phyloP scores from a whole-genome alignment of 1,139 yeast species.

The Debaryomycetaceae sp. region DNA sequence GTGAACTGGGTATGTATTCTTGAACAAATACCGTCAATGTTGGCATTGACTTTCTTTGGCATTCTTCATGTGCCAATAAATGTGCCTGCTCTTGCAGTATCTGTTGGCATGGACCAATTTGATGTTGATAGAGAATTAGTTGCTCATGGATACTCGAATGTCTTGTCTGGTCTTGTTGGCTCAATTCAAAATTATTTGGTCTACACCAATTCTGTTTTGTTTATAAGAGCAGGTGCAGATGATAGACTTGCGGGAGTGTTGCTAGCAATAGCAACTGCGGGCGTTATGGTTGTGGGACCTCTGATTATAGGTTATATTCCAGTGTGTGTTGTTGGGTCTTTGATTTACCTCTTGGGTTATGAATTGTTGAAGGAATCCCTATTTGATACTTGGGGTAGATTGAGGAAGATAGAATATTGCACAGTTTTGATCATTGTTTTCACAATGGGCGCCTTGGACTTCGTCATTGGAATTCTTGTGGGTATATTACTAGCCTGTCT shows the following conservation, averaged over 20 bases:
- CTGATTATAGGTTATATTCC: slow-evolving; percentile 92
- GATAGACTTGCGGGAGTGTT: slow-evolving; percentile 82
- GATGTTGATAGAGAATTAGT: slow-evolving; percentile 91
- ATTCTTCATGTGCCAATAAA: slow-evolving; percentile 94
- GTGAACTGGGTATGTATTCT: slow-evolving; percentile 74
- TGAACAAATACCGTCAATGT: slow-evolving; percentile 83
- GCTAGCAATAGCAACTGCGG: slow-evolving; percentile 76
- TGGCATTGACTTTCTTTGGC: slow-evolving; percentile 93
- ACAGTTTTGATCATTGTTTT: slow-evolving; percentile 83
- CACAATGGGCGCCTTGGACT: slow-evolving; percentile 95
- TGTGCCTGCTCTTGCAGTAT: slow-evolving; percentile 94
- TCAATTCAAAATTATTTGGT: slow-evolving; percentile 92
- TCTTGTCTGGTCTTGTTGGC: slow-evolving; percentile 77
- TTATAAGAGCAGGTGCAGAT: slow-evolving; percentile 93
- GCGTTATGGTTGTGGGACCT: slow-evolving; percentile 86
- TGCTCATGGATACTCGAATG: slow-evolving; percentile 94
- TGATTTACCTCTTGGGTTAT: slow-evolving; percentile 85
- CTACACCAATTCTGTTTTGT: slow-evolving; percentile 87
- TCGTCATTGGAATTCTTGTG: slow-evolving; percentile 86
- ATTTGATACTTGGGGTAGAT: slow-evolving; percentile 77
- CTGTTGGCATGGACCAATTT: slow-evolving; percentile 78
- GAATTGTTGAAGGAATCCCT: slow-evolving; percentile 85
- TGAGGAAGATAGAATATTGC: slow-evolving; percentile 72
- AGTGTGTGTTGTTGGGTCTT: slow-evolving; percentile 90
- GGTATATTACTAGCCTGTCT: slow-evolving; percentile 91